These are phyloP conservation scores for Laguncularia racemosa DNA, from an alignment of 345 rosid species.

Conservation along the genomic window DNA sequence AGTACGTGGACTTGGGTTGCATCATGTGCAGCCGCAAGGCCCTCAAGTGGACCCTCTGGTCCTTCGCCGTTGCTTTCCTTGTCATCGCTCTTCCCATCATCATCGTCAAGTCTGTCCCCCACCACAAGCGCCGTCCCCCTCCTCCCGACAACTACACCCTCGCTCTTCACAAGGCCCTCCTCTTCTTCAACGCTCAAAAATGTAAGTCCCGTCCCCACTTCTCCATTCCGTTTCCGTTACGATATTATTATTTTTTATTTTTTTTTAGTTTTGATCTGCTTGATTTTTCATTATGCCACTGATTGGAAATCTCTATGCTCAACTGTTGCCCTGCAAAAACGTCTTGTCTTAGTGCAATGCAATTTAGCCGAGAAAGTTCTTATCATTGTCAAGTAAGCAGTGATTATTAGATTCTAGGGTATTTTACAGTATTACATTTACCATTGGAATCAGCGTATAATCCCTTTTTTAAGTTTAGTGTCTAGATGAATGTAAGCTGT, in stretches of 20 bases:
- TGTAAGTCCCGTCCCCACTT: slow-evolving; percentile 33
- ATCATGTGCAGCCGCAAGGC: slow-evolving; percentile 48
- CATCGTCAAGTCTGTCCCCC: slow-evolving; percentile 58
- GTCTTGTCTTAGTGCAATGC: too few species aligned
- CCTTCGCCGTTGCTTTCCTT: slow-evolving; percentile 34
- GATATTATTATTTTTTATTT: background rate
- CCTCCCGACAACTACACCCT: slow-evolving; percentile 65
- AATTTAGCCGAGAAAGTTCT: too few species aligned
- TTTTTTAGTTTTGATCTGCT: background rate
- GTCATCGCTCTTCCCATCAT: slow-evolving; percentile 59
- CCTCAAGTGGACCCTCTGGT: slow-evolving; percentile 37
- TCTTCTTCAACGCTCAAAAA: slow-evolving; percentile 86
- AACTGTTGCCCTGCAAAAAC: too few species aligned
- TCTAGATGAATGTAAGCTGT: too few species aligned
- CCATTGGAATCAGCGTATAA: too few species aligned
- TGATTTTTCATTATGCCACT: too few species aligned
- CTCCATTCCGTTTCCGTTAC: background rate
- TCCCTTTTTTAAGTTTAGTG: too few species aligned
- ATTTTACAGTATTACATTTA: too few species aligned
- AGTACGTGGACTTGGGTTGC: slow-evolving; percentile 74
- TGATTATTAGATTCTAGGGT: too few species aligned
- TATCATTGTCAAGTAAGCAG: too few species aligned
- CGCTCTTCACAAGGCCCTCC: slow-evolving; percentile 73
- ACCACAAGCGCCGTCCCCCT: slow-evolving; percentile 38
- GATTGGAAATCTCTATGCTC: too few species aligned